phyloP scores from a whole-genome alignment of 768 basidiomycete species.

The Kwoniella newhampshirensis region DNA sequence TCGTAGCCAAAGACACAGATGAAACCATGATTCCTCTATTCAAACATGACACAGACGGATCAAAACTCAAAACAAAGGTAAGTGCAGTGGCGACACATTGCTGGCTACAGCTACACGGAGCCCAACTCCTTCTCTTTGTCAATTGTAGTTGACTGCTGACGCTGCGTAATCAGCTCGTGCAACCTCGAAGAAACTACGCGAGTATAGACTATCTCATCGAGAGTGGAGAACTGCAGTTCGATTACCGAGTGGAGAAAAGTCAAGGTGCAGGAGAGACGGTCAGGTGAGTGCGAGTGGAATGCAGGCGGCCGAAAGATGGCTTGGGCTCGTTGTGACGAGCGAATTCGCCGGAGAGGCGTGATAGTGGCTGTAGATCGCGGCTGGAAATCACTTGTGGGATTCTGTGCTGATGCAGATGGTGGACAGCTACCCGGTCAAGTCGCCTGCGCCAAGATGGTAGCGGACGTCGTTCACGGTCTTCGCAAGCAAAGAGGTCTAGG shows the following conservation, averaged over 20 bases:
- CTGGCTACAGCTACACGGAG: too few species aligned
- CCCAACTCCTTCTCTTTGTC: too few species aligned
- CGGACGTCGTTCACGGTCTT: too few species aligned
- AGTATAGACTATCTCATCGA: slow-evolving; percentile 62
- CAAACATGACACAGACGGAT: slow-evolving; percentile 71
- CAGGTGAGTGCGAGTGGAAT: slow-evolving; percentile 63
- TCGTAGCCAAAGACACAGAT: slow-evolving; percentile 66
- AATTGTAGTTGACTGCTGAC: background rate
- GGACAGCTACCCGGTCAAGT: slow-evolving; percentile 25
- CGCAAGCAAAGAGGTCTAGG: too few species aligned
- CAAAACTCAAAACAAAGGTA: slow-evolving; percentile 64
- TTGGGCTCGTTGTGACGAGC: too few species aligned
- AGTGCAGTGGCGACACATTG: slow-evolving; percentile 13
- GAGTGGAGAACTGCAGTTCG: slow-evolving; percentile 70
- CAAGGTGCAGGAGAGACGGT: slow-evolving; percentile 80
- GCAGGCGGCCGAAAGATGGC: too few species aligned
- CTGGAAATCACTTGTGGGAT: background rate
- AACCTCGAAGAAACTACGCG: slow-evolving; percentile 88
- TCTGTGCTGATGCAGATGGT: background rate
- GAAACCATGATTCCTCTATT: slow-evolving; percentile 85
- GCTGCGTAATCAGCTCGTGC: slow-evolving; percentile 59
- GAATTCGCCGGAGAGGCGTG: too few species aligned
- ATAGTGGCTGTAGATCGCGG: too few species aligned
- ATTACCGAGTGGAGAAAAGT: slow-evolving; percentile 79
- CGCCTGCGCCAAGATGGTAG: slow-evolving; percentile 28